A percentile compares a stretch with the other conserved stretches of the same genome.
phyloP scores from a whole-genome alignment of 352 stramenopile species.

The Phytophthora multivora region DNA sequence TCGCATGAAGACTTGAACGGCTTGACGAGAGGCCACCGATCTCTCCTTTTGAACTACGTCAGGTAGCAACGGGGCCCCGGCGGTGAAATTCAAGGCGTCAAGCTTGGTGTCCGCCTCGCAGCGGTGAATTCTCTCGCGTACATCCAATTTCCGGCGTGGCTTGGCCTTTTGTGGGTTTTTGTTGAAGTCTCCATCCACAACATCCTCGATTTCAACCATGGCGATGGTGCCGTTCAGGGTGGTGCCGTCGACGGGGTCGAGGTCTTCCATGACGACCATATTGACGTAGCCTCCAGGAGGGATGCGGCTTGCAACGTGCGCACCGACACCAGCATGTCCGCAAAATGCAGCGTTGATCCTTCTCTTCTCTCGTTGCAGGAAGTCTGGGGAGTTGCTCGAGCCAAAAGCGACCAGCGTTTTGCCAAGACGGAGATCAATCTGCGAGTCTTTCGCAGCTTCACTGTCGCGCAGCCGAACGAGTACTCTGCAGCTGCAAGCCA shows the following conservation, averaged over 20 bases:
- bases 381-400: neutral
- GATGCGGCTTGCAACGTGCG: neutral
- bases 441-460: neutral
- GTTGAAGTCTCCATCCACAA: neutral
- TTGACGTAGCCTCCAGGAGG: neutral
- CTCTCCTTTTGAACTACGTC: neutral
- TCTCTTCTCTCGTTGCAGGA: neutral
- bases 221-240: neutral
- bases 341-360: neutral
- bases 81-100: no score
- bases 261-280: slow-evolving; percentile 13
- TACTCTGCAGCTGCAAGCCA: neutral
- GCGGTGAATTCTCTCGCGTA: neutral
- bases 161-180: neutral
- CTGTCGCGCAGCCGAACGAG: neutral
- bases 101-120: neutral
- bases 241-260: neutral
- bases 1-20: neutral
- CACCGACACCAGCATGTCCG: neutral
- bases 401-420: neutral
- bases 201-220: slow-evolving; percentile 9
- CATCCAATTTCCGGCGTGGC: neutral
- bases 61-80: no score
- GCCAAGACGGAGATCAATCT: neutral
- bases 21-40: neutral